These are phyloP conservation scores for Boletus patriciae DNA, from an alignment of 768 basidiomycete genomes.

Conservation along the genomic window DNA sequence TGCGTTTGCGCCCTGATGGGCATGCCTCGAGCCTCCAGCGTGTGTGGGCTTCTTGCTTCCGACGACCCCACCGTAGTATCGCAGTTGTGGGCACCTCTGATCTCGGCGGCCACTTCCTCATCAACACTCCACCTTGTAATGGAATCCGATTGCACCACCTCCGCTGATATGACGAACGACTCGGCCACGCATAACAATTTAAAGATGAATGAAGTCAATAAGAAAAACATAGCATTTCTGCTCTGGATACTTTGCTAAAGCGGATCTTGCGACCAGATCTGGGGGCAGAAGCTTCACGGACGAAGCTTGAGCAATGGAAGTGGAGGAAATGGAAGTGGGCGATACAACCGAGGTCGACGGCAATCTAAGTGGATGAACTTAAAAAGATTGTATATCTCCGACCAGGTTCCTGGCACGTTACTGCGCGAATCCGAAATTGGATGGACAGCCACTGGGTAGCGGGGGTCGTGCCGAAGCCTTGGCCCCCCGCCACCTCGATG, in stretches of 20 bases:
- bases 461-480: no score
- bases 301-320: not conserved
- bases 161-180: not conserved
- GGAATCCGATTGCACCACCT: not conserved
- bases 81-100: not conserved
- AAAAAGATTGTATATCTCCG: not conserved
- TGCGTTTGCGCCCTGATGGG: not conserved
- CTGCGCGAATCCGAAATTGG: not conserved
- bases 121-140: not conserved
- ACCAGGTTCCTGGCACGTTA: no score
- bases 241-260: no score
- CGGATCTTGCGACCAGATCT: not conserved
- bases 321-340: not conserved
- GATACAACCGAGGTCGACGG: not conserved
- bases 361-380: not conserved
- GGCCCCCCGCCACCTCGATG: not conserved
- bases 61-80: no score
- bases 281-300: not conserved
- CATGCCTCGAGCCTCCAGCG: slow-evolving; percentile 7
- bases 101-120: not conserved
- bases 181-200: not conserved
- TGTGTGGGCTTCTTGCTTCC: not conserved
- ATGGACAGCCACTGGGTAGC: not conserved
- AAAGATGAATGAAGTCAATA: not conserved
- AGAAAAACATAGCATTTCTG: not conserved